Conservation (phyloP, 805 yeast species). For the Cyberlindnera euphorbiiphila region DNA sequence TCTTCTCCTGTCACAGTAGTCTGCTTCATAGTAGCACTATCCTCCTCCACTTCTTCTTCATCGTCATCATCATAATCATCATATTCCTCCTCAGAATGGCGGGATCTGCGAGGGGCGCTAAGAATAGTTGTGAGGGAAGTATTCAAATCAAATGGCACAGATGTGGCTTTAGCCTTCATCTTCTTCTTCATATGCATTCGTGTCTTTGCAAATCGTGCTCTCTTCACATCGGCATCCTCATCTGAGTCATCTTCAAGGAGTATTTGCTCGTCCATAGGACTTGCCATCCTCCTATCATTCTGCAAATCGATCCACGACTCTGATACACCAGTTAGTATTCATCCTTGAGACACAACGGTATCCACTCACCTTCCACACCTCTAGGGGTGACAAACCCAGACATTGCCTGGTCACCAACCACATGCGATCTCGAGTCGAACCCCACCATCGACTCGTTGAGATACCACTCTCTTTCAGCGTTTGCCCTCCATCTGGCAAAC, state of each 20-base stretch:
- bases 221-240: not conserved
- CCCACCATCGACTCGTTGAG: slow-evolving; percentile 4
- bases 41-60: not conserved
- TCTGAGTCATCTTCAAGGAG: slow-evolving; percentile 1
- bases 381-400: slow-evolving; percentile 3
- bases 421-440: slow-evolving; percentile 1
- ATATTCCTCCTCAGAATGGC: slow-evolving; percentile 1
- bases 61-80: not conserved
- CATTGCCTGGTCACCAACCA: not conserved
- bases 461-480: slow-evolving; percentile 7
- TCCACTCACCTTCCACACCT: slow-evolving; percentile 11
- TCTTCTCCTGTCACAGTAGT: not conserved
- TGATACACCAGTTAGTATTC: slow-evolving; percentile 1
- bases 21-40: not conserved
- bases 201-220: slow-evolving; percentile 1
- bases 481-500: slow-evolving; percentile 4
- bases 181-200: not conserved
- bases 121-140: slow-evolving; percentile 19
- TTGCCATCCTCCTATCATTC: not conserved
- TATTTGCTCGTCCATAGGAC: not conserved
- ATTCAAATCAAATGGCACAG: slow-evolving; percentile 10
- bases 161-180: too few relatives aligned
- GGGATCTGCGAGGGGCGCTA: slow-evolving; percentile 1
- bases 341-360: too few relatives aligned
- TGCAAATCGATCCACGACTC: slow-evolving; percentile 18